Conservation (phyloP, 805 yeast species). For the Metschnikowia baotianmanensis region DNA sequence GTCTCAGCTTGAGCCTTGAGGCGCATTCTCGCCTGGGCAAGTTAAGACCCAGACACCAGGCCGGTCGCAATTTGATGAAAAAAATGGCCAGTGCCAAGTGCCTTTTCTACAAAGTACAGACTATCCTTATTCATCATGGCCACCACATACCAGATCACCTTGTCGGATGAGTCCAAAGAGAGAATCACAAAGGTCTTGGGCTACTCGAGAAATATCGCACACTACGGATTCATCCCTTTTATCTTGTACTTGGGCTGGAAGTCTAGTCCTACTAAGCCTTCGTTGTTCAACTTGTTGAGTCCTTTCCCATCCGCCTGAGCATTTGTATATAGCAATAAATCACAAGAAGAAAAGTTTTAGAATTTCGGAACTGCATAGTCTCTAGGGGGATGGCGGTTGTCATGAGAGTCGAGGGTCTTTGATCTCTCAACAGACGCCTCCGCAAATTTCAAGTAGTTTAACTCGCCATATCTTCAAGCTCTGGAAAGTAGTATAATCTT, state of each 20-base stretch:
- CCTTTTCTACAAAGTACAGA: background rate
- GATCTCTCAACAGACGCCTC: too few species aligned
- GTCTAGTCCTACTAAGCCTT: constrained; percentile 80
- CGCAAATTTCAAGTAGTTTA: too few species aligned
- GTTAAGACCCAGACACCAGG: constrained; percentile 11
- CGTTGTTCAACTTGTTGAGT: constrained; percentile 69
- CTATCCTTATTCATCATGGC: constrained; percentile 8
- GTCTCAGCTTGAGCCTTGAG: background rate
- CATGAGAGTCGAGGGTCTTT: too few species aligned
- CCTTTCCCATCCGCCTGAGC: constrained; percentile 73
- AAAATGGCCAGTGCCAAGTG: background rate
- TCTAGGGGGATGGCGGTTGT: too few species aligned
- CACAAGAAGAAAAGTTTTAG: background rate
- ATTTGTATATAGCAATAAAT: constrained; percentile 15
- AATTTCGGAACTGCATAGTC: background rate
- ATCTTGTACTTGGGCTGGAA: constrained; percentile 77
- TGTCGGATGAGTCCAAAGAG: constrained; percentile 61
- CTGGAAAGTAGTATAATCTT: too few species aligned
- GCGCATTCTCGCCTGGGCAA: background rate
- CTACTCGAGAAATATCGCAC: constrained; percentile 81
- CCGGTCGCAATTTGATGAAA: constrained; percentile 5
- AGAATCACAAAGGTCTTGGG: constrained; percentile 82
- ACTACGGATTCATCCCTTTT: constrained; percentile 97
- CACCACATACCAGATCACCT: constrained; percentile 29
- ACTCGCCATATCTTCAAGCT: too few species aligned